Evolutionary conservation across 192 early-diverging fungal genomes (phyloP).

Genomic region (Backusella morwellensis): DNA sequence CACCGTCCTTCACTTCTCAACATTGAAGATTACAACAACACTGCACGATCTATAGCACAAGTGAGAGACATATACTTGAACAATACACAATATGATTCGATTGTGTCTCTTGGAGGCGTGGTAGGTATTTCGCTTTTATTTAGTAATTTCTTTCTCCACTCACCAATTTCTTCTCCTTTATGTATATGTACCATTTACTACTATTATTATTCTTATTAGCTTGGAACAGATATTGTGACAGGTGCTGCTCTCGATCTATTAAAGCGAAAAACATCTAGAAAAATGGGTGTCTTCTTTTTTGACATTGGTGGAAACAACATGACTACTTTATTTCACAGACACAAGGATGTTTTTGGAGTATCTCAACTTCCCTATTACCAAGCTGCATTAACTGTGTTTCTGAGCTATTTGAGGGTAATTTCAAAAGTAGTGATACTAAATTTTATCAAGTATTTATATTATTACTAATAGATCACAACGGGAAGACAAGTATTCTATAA

Average conservation of each 20-base stretch:
- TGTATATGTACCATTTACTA: not conserved
- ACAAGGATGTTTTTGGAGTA: slow-evolving; percentile 2
- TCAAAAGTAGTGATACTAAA: not conserved
- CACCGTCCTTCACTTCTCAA: not conserved
- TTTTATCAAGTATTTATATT: not conserved
- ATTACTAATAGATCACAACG: slow-evolving; percentile 8
- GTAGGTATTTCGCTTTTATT: not conserved
- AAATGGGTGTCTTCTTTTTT: slow-evolving; percentile 2
- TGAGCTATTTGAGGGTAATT: slow-evolving; percentile 19
- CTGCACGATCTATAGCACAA: not conserved
- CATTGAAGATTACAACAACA: not conserved
- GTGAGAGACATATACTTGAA: not conserved
- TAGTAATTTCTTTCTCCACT: not conserved
- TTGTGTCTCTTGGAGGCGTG: slow-evolving; percentile 16
- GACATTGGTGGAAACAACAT: slow-evolving; percentile 17
- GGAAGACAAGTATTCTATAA: slow-evolving; percentile 7
- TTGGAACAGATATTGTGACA: slow-evolving; percentile 1
- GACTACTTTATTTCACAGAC: slow-evolving; percentile 7
- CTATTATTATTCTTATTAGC: not conserved
- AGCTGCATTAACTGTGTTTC: slow-evolving; percentile 16
- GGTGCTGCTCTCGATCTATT: not conserved
- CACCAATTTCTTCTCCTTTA: not conserved
- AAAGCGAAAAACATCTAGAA: not conserved
- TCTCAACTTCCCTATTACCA: slow-evolving; percentile 28
- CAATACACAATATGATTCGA: not conserved